Base-by-base conservation (phyloP, 2,329 filamentous ascomycete genomes). In the Calycina herbarum region DNA sequence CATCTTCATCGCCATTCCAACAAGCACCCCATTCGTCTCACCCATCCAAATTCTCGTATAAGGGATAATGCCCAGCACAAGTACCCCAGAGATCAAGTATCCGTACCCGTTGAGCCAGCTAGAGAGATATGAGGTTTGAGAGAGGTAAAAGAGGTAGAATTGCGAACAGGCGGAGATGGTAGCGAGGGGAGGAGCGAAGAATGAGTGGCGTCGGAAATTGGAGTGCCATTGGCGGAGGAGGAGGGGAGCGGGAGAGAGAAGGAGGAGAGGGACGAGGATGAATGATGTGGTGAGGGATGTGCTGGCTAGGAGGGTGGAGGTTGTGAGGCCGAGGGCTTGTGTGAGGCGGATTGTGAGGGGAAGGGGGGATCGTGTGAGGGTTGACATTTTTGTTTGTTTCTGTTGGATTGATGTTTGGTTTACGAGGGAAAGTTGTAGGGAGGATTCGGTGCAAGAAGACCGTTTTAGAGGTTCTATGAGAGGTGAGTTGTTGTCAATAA, bases 271-370 rank as follows among this genome's bases (percentile, higher is more conserved):
- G 59, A 61, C 42, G 24, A 54, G 24, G 59, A 38, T 29, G 45
- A 51, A 51, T 31, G 59, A 51, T 27, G 48, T 51, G 15, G 31
- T 54, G n/a, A 61, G 27, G 59, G 42, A 29, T n/a, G 59, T 31
- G 59, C 42, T 27, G 45, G 45, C 45, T 42, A 61, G 59, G 59
- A 61, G 20, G 29, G 45, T 31, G 15, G 59, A 51, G 42, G 59
- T 33, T 29, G 59, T 61, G 7, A 61, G 40, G 59, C 59, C 59
- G 17, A 61, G 42, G 29, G 45, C 45, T 54, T 61, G 59, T 5
- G 59, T 54, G 27, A 54, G 40, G 45, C 59, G 42, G 42, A 61
- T 48, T 27, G 59, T n/a, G 59, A 54, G 59, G 17, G 59, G 59
- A 15, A 17, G 15, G 29, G 45, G 57, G 57, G 31, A 38, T 4